phyloP scores from a whole-genome alignment of 2,329 filamentous ascomycete genomes.

The Diaporthe capsici region DNA sequence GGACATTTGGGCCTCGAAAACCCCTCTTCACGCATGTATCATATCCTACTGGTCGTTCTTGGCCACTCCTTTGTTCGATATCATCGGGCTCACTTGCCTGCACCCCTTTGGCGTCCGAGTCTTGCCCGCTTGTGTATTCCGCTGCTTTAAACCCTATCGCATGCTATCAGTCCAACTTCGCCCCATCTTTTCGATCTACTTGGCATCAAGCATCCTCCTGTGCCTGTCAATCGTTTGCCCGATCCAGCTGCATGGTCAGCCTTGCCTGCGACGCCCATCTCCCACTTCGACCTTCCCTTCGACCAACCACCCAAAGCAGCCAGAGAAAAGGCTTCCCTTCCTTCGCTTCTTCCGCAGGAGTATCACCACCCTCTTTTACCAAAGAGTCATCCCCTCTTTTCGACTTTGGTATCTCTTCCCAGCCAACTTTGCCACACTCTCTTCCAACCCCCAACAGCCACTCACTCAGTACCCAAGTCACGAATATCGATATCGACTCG shows the following conservation, averaged over 20 bases:
- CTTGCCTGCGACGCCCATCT: conserved; percentile 8
- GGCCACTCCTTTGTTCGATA: conserved; percentile 37
- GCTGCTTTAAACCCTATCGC: conserved; percentile 26
- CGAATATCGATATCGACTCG: not conserved
- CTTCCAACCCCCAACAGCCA: conserved; percentile 5
- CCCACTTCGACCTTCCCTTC: conserved; percentile 24
- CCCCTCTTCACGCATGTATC: conserved; percentile 31
- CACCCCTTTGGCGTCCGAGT: conserved; percentile 28
- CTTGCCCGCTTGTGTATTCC: not conserved
- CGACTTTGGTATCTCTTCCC: not conserved
- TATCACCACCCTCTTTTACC: conserved; percentile 5
- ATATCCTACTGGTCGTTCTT: not conserved
- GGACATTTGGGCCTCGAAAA: conserved; percentile 7
- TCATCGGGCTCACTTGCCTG: not conserved
- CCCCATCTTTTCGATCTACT: not conserved
- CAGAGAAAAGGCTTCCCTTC: conserved; percentile 26
- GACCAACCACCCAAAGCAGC: conserved; percentile 4
- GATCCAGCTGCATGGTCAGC: conserved; percentile 33
- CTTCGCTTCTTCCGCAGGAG: conserved; percentile 13
- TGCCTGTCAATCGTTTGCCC: conserved; percentile 13
- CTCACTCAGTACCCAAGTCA: conserved; percentile 17
- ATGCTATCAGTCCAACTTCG: not conserved
- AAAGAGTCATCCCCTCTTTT: conserved; percentile 3
- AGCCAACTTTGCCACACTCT: conserved; percentile 22
- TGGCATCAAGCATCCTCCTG: not conserved